Base-by-base conservation (phyloP, 1,284 basidiomycete genomes). In the Trametes sp. region DNA sequence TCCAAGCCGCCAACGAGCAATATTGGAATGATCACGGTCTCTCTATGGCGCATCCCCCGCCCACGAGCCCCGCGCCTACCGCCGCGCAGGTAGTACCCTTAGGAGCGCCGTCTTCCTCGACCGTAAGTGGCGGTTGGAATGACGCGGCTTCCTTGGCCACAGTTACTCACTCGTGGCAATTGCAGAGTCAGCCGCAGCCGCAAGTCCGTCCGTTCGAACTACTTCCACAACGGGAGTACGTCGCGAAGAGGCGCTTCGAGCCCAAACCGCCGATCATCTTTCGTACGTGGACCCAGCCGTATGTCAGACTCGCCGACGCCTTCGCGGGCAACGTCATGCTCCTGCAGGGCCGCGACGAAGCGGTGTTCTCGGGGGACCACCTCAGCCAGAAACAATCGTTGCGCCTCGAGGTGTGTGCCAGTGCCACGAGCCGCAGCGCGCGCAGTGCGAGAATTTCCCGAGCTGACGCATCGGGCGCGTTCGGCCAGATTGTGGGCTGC, bases 361-460 rank as follows among this genome's bases (percentile, higher is more conserved):
- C 42, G 1, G 62, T 65, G 45, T 65, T 68, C 31, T 55, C 57
- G 24, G 59, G 33, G 6, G 62, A 62, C 7, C 60, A 63, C 31
- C 49, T 59, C 26, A 64, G 54, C 52, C 61, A 65, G 50, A 68
- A 68, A 46, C 66, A 65, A 29, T 65, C 63, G 6, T 50, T 68
- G 44, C 63, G 63, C 46, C 46, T 65, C 5, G 59, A 63, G 52
- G 66, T 65, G 24, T 8, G 63, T 49, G 16, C 13, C 16, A n/a
- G 11, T 14, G 28, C 24, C 24, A 24, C 45, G 13, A 4, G 14
- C 16, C 21, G 51, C 36, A 7, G 33, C 1, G 4, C 28, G 19
- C 19, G 14, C 33, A 2, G 9, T 31, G 4, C 21, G 21, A 14
- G 16, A 35, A 35, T 38, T 24, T 52, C 2, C 21, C 21, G 11